A percentile compares a stretch with the other conserved stretches of the same genome.
phyloP scores from a whole-genome alignment of 495 filamentous ascomycete genomes.

The Talaromyces nanjingensis region DNA sequence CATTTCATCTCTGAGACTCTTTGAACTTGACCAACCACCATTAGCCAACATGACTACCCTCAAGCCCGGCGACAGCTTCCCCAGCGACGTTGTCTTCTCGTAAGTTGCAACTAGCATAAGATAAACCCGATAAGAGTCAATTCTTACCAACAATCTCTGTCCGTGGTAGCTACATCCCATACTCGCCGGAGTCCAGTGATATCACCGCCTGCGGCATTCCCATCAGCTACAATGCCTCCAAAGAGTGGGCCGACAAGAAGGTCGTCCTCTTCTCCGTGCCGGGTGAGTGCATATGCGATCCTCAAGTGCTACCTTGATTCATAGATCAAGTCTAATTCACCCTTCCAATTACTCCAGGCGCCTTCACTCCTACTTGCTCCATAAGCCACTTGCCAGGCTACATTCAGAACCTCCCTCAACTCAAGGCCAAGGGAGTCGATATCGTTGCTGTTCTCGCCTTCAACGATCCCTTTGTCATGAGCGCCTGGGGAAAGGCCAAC shows the following conservation, averaged over 20 bases:
- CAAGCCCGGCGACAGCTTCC: slow-evolving; percentile 76
- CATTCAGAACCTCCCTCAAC: slow-evolving; percentile 61
- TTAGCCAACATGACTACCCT: slow-evolving; percentile 58
- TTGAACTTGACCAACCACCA: too few species aligned
- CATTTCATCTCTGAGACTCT: background rate
- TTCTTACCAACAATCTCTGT: slow-evolving; percentile 4
- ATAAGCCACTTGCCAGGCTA: slow-evolving; percentile 82
- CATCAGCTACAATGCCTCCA: slow-evolving; percentile 73
- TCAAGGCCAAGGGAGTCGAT: slow-evolving; percentile 83
- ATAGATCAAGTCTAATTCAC: background rate
- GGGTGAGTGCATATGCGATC: slow-evolving; percentile 34
- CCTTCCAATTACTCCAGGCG: slow-evolving; percentile 35
- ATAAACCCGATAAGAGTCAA: slow-evolving; percentile 3
- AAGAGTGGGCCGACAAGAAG: slow-evolving; percentile 84
- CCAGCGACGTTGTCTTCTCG: slow-evolving; percentile 67
- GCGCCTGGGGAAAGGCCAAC: slow-evolving; percentile 94
- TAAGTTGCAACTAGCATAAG: slow-evolving; percentile 23
- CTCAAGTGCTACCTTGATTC: background rate
- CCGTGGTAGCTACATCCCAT: slow-evolving; percentile 58
- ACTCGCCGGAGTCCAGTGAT: slow-evolving; percentile 52
- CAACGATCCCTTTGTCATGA: slow-evolving; percentile 92
- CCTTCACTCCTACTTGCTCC: slow-evolving; percentile 93
- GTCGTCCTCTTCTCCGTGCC: slow-evolving; percentile 86
- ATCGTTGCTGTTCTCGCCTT: slow-evolving; percentile 75
- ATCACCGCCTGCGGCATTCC: slow-evolving; percentile 74